Percentiles rank a stretch among this genome's conserved stretches.
Conservation (phyloP, 805 yeast genomes). For the Candida silvicultrix region DNA sequence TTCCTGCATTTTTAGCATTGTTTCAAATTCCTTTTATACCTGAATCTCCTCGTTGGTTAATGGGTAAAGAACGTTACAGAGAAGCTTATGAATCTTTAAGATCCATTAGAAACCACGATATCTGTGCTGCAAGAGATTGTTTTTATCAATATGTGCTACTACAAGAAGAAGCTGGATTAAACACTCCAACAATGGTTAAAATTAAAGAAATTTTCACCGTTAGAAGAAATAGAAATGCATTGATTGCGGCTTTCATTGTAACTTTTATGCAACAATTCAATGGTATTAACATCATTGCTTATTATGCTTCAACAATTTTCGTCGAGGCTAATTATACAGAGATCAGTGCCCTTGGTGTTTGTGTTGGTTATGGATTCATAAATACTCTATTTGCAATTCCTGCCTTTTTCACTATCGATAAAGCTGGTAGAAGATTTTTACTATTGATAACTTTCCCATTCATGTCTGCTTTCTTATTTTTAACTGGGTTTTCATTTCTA, state of each 20-base stretch:
- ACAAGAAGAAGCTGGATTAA: constrained; percentile 51
- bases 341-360: constrained; percentile 63
- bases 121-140: constrained; percentile 65
- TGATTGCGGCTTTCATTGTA: constrained; percentile 71
- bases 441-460: constrained; percentile 55
- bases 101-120: constrained; percentile 41
- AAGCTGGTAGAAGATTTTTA: constrained; percentile 64
- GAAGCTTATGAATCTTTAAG: constrained; percentile 51
- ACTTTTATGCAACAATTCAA: constrained; percentile 92
- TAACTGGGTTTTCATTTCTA: constrained; percentile 70
- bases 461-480: constrained; percentile 51
- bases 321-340: constrained; percentile 57
- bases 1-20: constrained; percentile 58
- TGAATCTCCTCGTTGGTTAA: constrained; percentile 72
- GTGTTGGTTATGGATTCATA: constrained; percentile 82
- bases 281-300: constrained; percentile 84
- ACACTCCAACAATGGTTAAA: constrained; percentile 39
- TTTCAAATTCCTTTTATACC: constrained; percentile 62
- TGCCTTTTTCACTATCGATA: constrained; percentile 74
- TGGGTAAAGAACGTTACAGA: constrained; percentile 58
- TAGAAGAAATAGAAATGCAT: constrained; percentile 80
- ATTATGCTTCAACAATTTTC: constrained; percentile 76
- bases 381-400: constrained; percentile 80
- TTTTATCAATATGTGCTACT: constrained; percentile 63
- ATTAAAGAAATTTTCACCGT: constrained; percentile 56